Evolutionary conservation across 345 rosid species (phyloP), one percentile per base, ranked within the genome.

Genomic region (Sonneratia caseolaris): DNA sequence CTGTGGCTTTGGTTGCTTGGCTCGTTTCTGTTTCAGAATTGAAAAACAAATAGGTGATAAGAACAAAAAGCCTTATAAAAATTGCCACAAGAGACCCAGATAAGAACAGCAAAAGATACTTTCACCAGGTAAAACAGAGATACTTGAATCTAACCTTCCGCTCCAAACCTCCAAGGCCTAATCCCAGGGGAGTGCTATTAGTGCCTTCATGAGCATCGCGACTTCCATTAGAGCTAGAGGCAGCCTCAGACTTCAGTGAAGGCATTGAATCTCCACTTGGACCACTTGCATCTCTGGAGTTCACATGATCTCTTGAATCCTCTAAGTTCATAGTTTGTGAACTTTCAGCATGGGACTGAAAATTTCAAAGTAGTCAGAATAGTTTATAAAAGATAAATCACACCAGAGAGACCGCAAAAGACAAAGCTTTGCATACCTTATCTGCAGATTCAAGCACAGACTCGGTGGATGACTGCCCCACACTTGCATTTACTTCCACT

Each of bases 111-210:
- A 67, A 42, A 42, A 18, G 19, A 45, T 21, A 7, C 71, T 45
- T 19, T 37, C 21, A 36, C 13, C 37, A 27, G 38, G 66, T 62
- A 27, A 37, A 35, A 62, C 4, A 35, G 12, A 14, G 38, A 62
- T 13, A 62, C 7, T 14, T 62, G 9, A n/a, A 62, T 32, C 66
- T 62, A 75, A 94, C 99, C 99, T 90, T 95, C 61, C 86, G 87
- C 51, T 89, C 97, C 83, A 95, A 81, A 77, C 88, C 75, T 37
- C 93, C 96, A 72, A 90, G 77, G 71, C 97, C 98, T 82, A 95
- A 83, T 70, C 99, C 99, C 79, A 90, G 88, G 27, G 99, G 99
- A 32, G 66, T 62, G 19, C 77, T 82, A 32, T 56, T 45, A 72
- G 82, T 68, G 65, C 82, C 78, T 49, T 83, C 84, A 48, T 72